Evolutionary conservation across 495 filamentous ascomycete species (phyloP).

Genomic region (Parachaetomium inaequale): DNA sequence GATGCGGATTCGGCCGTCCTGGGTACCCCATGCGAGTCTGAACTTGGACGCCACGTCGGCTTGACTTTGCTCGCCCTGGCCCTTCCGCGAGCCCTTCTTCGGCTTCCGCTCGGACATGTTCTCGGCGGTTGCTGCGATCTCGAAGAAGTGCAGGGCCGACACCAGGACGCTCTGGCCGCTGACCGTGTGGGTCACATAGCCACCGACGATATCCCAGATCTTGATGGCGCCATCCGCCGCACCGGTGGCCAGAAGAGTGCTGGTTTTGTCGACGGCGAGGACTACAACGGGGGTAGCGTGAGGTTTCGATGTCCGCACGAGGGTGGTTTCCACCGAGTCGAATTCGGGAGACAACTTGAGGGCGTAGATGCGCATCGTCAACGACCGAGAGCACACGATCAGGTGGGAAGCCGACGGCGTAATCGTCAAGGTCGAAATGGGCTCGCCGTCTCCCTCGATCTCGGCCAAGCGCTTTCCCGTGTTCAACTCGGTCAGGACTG

Average conservation of each 20-base stretch:
- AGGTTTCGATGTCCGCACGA: conserved; percentile 81
- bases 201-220: conserved; percentile 91
- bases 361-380: conserved; percentile 88
- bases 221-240: conserved; percentile 90
- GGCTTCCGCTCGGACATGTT: conserved; percentile 27
- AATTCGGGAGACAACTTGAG: conserved; percentile 56
- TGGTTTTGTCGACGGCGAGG: conserved; percentile 73
- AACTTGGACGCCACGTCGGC: conserved; percentile 53
- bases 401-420: conserved; percentile 85
- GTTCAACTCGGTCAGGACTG: conserved; percentile 76
- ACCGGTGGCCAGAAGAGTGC: conserved; percentile 87
- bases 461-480: conserved; percentile 78
- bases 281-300: conserved; percentile 85
- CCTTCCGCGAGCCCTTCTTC: conserved; percentile 46
- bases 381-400: conserved; percentile 84
- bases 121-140: conserved; percentile 51
- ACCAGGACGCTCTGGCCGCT: conserved; percentile 86
- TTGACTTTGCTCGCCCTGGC: conserved; percentile 44
- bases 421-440: conserved; percentile 80
- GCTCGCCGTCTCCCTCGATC: conserved; percentile 93
- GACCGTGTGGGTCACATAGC: conserved; percentile 92
- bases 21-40: conserved; percentile 82
- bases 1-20: conserved; percentile 86
- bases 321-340: conserved; percentile 57
- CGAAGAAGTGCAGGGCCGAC: conserved; percentile 88